Conservation (phyloP, 228 moss, liverwort and hornwort species). For the Sphagnum fallax region DNA sequence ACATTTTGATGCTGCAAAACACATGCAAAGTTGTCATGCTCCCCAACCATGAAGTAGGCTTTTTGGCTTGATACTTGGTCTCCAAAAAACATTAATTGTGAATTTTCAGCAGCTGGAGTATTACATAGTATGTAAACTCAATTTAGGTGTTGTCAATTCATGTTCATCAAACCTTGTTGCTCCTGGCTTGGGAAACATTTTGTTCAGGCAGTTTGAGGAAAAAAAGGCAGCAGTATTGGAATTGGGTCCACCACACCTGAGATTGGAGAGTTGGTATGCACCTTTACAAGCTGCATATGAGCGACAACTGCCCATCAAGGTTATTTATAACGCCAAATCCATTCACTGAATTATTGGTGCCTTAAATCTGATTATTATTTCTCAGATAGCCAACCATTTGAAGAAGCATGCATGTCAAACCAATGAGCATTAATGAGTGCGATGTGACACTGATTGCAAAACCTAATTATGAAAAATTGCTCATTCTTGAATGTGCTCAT, state of each 20-base stretch:
- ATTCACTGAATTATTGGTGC: not conserved
- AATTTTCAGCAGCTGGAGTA: no score
- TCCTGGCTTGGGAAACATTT: not conserved
- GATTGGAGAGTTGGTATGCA: conserved; percentile 54
- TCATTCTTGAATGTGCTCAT: not conserved
- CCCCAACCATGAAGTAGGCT: no score
- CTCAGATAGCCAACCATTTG: not conserved
- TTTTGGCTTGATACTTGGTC: no score
- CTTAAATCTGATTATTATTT: not conserved
- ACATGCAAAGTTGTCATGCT: no score
- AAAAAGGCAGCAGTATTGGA: conserved; percentile 60
- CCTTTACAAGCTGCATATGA: conserved; percentile 53
- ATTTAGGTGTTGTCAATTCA: no score
- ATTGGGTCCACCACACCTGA: conserved; percentile 67
- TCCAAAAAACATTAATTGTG: no score
- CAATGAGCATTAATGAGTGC: not conserved
- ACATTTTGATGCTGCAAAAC: no score
- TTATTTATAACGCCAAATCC: not conserved
- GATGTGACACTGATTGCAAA: no score
- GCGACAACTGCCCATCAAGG: conserved; percentile 55
- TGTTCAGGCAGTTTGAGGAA: conserved; percentile 41
- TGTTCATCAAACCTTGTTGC: no score
- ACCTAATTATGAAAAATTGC: not conserved
- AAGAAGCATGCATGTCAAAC: not conserved
- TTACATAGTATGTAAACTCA: no score